Evolutionary conservation across 768 basidiomycete species (phyloP).

Genomic region (Gyrodon lividus): DNA sequence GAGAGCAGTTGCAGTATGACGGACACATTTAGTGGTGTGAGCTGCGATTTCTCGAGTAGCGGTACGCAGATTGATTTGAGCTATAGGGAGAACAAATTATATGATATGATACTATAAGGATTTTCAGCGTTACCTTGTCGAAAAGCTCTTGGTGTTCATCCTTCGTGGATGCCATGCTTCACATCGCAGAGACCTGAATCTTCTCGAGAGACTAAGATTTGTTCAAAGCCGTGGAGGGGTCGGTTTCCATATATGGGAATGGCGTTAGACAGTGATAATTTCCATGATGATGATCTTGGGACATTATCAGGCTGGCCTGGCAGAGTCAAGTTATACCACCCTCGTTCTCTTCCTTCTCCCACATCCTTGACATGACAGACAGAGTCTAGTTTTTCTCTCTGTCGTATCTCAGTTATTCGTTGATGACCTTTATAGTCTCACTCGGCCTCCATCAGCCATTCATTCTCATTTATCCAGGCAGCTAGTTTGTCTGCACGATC

Average conservation of each 20-base stretch:
- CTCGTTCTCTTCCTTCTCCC: background rate
- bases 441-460: background rate
- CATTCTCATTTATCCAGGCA: background rate
- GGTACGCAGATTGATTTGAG: slow-evolving; percentile 80
- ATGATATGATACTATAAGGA: background rate
- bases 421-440: background rate
- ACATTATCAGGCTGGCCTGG: no score
- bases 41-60: slow-evolving; percentile 65
- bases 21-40: slow-evolving; percentile 55
- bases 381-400: background rate
- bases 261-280: no score
- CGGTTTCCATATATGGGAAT: background rate
- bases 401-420: background rate
- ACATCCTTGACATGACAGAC: no score
- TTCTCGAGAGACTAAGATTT: no score
- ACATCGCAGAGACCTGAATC: background rate
- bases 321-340: no score
- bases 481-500: background rate
- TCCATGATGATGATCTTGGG: no score
- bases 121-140: slow-evolving; percentile 33
- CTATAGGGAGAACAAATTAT: slow-evolving; percentile 17
- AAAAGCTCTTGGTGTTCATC: slow-evolving; percentile 34
- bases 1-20: slow-evolving; percentile 51
- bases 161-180: slow-evolving; percentile 18
- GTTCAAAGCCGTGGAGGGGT: background rate